Evolutionary conservation across 805 yeast genomes (phyloP), one percentile per base, ranked within the genome.

Genomic region (Sugiyamaella floridensis): DNA sequence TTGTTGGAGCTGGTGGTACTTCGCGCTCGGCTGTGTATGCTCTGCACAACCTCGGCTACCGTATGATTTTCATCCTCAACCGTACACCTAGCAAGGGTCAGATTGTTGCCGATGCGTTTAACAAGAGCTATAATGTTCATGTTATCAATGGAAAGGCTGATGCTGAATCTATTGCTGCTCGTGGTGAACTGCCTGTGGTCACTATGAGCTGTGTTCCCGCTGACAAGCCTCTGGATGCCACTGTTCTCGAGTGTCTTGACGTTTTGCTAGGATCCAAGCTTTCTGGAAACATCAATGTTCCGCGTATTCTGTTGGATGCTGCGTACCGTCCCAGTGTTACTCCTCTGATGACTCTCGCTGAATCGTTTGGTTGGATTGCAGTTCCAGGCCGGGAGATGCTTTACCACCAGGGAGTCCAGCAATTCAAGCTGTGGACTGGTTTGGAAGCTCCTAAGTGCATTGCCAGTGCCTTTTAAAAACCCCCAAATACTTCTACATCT

Each of bases 1-100:
- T 93, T 45, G 75, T 93, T 58, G 99, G 99, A 49, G 97, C 96
- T 18, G 99, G 99, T 43, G 99, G 99, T 44, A 90, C 99, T 22
- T 83, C 97, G 0, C 79, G 97, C 63, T 97, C 99, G 43, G 98
- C 97, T 0, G 81, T 87, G 14, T 89, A 79, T 67, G 97, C 99
- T 1, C 75, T 93, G 58, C 79, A 81, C 64, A 64, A 80, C 55
- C 71, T 92, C 73, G 97, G 97, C 2, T 88, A 95, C 67, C 60
- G 71, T 19, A 81, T 75, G 60, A 86, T 92, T 55, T 89, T 82
- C 71, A 74, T 92, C 74, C 66, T 87, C 54, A 92, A 90, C 73
- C 81, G 98, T 67, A 89, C 96, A 1, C 66, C 72, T 0, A 71
- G 83, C 8, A 88, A 88, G 63, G 72, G 89, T 49, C 65, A 67